Conservation (phyloP, 345 rosid species). For the Eutrema heterophyllum region DNA sequence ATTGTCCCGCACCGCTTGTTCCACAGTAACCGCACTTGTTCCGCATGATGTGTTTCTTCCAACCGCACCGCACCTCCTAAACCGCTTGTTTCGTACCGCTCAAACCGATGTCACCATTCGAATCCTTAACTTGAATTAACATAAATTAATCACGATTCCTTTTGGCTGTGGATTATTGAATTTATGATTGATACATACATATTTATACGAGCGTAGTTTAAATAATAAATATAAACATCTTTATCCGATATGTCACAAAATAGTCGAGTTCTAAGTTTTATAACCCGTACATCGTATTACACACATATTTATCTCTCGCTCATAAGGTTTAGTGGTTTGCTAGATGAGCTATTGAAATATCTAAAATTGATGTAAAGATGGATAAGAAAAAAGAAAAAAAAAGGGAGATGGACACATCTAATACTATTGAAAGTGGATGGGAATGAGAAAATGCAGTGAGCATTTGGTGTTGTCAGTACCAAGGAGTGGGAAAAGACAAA, state of each 20-base stretch:
- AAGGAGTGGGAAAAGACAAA: constrained; percentile 23
- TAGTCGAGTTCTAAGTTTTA: neutral
- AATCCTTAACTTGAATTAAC: neutral
- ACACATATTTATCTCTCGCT: neutral
- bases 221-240: neutral
- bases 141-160: neutral
- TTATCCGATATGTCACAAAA: neutral
- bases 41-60: too few species aligned
- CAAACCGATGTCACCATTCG: too few species aligned
- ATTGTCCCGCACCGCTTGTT: too few species aligned
- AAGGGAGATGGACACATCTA: constrained; percentile 12
- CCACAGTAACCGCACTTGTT: too few species aligned
- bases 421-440: constrained; percentile 15
- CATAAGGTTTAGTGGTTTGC: neutral
- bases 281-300: neutral
- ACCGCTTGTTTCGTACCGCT: too few species aligned
- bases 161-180: neutral
- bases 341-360: neutral
- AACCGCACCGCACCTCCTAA: too few species aligned
- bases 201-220: neutral
- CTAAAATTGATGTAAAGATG: neutral
- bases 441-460: constrained; percentile 20
- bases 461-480: constrained; percentile 26
- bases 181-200: neutral
- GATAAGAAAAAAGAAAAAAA: neutral